Evolutionary conservation across 352 stramenopile species (phyloP).

Genomic region (Phytophthora ramorum): DNA sequence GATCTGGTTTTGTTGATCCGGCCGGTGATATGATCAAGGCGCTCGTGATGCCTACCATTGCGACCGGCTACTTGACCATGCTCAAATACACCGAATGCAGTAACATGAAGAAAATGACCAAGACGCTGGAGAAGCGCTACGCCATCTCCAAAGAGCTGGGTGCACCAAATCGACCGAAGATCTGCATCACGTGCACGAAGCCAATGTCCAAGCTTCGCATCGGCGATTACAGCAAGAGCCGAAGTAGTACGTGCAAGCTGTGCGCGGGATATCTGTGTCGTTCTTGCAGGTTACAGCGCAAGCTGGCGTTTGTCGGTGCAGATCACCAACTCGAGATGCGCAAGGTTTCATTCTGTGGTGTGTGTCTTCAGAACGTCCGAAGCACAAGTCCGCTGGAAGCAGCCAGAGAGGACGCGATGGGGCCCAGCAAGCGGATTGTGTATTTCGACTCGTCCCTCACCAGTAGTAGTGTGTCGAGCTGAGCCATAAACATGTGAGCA

Average conservation of each 20-base stretch:
- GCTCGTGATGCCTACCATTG: background rate
- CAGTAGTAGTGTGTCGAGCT: background rate
- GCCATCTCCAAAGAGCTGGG: background rate
- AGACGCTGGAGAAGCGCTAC: conserved; percentile 18
- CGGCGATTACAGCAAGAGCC: background rate
- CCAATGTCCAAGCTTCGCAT: conserved; percentile 3
- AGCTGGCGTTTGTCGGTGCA: background rate
- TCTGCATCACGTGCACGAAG: conserved; percentile 19
- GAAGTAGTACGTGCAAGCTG: conserved; percentile 14
- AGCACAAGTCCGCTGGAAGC: background rate
- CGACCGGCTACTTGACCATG: background rate
- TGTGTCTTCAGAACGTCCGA: background rate
- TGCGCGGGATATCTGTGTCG: background rate
- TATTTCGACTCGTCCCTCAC: background rate
- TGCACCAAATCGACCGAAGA: background rate
- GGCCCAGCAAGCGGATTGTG: background rate
- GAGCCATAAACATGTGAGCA: background rate
- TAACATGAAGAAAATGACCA: conserved; percentile 34
- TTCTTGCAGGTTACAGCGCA: background rate
- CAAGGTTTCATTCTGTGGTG: background rate
- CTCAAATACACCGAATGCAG: conserved; percentile 30
- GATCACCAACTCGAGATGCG: background rate
- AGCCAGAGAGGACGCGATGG: background rate
- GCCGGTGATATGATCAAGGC: conserved; percentile 9
- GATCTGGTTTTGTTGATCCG: conserved; percentile 4